Conservation (phyloP, 2,329 filamentous ascomycete species). For the Alternaria angustiovoidea region DNA sequence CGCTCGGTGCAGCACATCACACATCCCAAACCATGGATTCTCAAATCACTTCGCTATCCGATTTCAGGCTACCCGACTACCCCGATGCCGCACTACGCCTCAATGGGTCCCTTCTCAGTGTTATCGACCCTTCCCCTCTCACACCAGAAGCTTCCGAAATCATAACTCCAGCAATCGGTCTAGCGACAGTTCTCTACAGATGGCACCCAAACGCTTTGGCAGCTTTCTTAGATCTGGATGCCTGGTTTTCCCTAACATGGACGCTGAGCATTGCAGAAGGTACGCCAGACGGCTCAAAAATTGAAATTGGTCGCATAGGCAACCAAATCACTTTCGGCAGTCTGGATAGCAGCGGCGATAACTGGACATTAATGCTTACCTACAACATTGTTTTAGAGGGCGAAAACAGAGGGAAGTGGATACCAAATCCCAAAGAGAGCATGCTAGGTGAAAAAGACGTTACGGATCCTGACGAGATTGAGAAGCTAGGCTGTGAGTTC, state of each 20-base stretch:
- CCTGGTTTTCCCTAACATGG: slow-evolving; percentile 38
- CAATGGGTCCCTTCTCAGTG: slow-evolving; percentile 16
- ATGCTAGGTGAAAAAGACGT: slow-evolving; percentile 30
- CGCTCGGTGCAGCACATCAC: slow-evolving; percentile 1
- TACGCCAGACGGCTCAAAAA: slow-evolving; percentile 16
- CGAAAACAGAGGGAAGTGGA: slow-evolving; percentile 19
- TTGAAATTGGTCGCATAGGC: slow-evolving; percentile 34
- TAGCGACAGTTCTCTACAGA: slow-evolving; percentile 31
- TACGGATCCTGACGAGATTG: slow-evolving; percentile 17
- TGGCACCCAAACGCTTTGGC: slow-evolving; percentile 29
- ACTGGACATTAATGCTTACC: slow-evolving; percentile 31
- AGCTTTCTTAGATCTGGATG: slow-evolving; percentile 33
- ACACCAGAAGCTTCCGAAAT: neutral
- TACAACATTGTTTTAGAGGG: slow-evolving; percentile 24
- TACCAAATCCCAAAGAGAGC: slow-evolving; percentile 30
- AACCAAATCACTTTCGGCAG: slow-evolving; percentile 36
- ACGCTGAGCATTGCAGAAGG: slow-evolving; percentile 15
- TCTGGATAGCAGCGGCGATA: slow-evolving; percentile 24
- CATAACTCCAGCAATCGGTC: slow-evolving; percentile 18
- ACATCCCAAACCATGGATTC: slow-evolving; percentile 10
- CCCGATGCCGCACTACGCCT: slow-evolving; percentile 15
- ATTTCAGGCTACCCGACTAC: slow-evolving; percentile 26
- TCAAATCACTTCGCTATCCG: slow-evolving; percentile 1
- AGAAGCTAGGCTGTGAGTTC: slow-evolving; percentile 11
- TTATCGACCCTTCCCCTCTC: slow-evolving; percentile 11